These are phyloP conservation scores for Cenchrus purpureus DNA, from an alignment of 176 grass and related monocot genomes.

Conservation along the genomic window DNA sequence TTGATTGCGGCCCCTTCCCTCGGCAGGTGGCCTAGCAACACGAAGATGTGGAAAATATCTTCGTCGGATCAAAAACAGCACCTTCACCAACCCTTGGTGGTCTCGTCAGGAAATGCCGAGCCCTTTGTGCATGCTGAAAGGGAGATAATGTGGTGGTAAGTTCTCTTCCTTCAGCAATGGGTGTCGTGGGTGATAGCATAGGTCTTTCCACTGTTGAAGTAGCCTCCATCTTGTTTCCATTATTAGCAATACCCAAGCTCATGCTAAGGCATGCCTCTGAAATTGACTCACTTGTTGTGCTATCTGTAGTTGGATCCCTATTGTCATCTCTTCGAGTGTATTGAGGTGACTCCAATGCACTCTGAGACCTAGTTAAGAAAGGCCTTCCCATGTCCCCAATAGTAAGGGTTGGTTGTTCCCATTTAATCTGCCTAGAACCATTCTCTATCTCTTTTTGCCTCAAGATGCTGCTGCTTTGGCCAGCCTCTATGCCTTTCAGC, in stretches of 20 bases:
- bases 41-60: slow-evolving; percentile 86
- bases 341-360: slow-evolving; percentile 64
- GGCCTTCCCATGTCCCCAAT: slow-evolving; percentile 55
- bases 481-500: slow-evolving; percentile 56
- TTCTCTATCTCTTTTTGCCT: slow-evolving; percentile 69
- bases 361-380: slow-evolving; percentile 74
- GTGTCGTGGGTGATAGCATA: slow-evolving; percentile 56
- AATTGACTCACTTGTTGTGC: slow-evolving; percentile 59
- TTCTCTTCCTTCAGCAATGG: slow-evolving; percentile 65
- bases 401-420: slow-evolving; percentile 67
- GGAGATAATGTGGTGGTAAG: slow-evolving; percentile 49
- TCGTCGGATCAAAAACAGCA: slow-evolving; percentile 66
- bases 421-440: slow-evolving; percentile 67
- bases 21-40: slow-evolving; percentile 92
- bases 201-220: slow-evolving; percentile 63
- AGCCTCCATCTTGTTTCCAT: slow-evolving; percentile 57
- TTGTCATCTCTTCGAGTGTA: slow-evolving; percentile 58
- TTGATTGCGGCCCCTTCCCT: slow-evolving; percentile 89
- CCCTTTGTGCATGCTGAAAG: slow-evolving; percentile 76
- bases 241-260: slow-evolving; percentile 69
- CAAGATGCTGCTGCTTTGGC: slow-evolving; percentile 61
- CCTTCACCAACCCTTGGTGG: slow-evolving; percentile 61
- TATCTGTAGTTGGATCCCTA: slow-evolving; percentile 63
- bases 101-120: slow-evolving; percentile 66
- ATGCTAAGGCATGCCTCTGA: slow-evolving; percentile 85